Percentiles rank a stretch among this genome's conserved stretches.
phyloP scores from a whole-genome alignment of 257 asterid genomes.

The Parsonsia alboflavescens region DNA sequence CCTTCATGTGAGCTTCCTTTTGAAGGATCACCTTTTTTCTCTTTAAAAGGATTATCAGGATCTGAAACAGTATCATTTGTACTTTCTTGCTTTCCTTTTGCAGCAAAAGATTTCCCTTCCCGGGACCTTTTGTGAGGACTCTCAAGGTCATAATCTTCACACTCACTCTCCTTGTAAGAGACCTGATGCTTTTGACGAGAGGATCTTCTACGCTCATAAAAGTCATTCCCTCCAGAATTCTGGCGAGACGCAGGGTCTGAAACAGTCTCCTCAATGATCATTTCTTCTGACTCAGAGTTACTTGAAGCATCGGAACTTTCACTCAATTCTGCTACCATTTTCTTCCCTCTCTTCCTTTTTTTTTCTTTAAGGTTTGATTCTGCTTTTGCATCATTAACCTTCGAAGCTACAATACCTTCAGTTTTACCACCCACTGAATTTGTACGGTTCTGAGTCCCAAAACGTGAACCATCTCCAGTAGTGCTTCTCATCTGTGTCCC shows the following conservation, averaged over 20 bases:
- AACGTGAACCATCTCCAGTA: constrained; percentile 23
- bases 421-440: constrained; percentile 15
- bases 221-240: constrained; percentile 32
- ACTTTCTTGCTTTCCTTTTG: constrained; percentile 22
- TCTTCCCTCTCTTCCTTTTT: constrained; percentile 45
- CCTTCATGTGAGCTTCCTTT: constrained; percentile 22
- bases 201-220: constrained; percentile 46
- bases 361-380: constrained; percentile 25
- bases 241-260: constrained; percentile 21
- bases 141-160: constrained; percentile 38
- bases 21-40: constrained; percentile 23
- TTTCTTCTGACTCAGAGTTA: constrained; percentile 41
- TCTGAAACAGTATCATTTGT: constrained; percentile 17
- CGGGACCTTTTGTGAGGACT: constrained; percentile 31
- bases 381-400: constrained; percentile 22
- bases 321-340: constrained; percentile 38
- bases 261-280: constrained; percentile 20
- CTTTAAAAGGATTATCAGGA: constrained; percentile 20
- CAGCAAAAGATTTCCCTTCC: constrained; percentile 27
- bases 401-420: constrained; percentile 16
- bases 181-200: constrained; percentile 53
- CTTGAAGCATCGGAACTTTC: constrained; percentile 48
- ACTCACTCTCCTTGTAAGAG: constrained; percentile 46
- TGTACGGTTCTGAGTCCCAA: constrained; percentile 19
- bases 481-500: constrained; percentile 27